These are phyloP conservation scores for Colletotrichum acutatum DNA, from an alignment of 2,329 filamentous ascomycete genomes.

Conservation along the genomic window DNA sequence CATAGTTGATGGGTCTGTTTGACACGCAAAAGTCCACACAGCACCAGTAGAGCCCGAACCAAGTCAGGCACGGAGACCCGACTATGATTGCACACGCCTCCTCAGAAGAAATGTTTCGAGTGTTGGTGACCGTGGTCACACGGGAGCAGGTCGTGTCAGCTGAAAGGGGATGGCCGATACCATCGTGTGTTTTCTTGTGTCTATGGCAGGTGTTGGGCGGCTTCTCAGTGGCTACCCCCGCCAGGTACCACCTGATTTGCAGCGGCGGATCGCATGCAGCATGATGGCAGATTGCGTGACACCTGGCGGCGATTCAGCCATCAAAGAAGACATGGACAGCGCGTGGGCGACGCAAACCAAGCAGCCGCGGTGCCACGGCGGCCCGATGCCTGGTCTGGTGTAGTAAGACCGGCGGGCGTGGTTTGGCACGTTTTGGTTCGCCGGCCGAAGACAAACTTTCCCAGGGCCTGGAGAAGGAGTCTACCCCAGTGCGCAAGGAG, in stretches of 20 bases:
- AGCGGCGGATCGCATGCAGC: constrained; percentile 28
- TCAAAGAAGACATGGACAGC: not conserved
- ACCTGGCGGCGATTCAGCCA: constrained; percentile 23
- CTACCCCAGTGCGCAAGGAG: not conserved
- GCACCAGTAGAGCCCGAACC: not conserved
- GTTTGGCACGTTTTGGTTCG: constrained; percentile 8
- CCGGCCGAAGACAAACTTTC: not conserved
- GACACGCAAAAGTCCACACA: not conserved
- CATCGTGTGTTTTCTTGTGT: constrained; percentile 3
- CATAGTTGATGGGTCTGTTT: constrained; percentile 1
- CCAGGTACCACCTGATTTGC: constrained; percentile 1
- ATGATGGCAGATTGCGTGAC: constrained; percentile 28
- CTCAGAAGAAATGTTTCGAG: not conserved
- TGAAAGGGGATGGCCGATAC: not conserved
- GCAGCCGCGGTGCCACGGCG: constrained; percentile 9
- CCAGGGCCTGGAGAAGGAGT: not conserved
- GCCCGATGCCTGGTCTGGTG: constrained; percentile 16
- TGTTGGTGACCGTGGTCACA: constrained; percentile 7
- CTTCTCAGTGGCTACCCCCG: not conserved
- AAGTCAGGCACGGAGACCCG: not conserved
- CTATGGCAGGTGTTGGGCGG: not conserved
- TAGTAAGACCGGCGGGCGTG: constrained; percentile 2
- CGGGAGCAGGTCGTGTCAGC: constrained; percentile 8
- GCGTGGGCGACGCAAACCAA: not conserved
- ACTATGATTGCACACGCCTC: not conserved